Evolutionary conservation across 2,329 filamentous ascomycete species (phyloP), one percentile per base, ranked within the genome.

Genomic region (Trichothecium sympodiale): DNA sequence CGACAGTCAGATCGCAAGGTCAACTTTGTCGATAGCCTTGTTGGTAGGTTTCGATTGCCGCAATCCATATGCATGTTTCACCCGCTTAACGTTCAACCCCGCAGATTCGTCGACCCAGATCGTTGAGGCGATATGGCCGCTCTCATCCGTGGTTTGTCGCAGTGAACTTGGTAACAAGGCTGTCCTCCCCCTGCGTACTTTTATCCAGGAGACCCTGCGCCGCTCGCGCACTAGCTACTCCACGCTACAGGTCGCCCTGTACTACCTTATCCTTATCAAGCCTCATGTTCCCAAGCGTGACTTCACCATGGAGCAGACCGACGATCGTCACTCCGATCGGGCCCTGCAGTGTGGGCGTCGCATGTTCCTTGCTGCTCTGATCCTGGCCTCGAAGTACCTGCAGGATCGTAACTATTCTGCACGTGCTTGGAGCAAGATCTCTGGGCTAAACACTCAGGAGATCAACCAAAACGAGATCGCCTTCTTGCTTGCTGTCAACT

Each of bases 381-480:
- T 98, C 46, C 70, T 98, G 38, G 91, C 91, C 2, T 96, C 91
- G 26, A 98, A 98, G 65, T 98, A 96, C 56, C 68, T 98, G 32
- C 91, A 98, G 60, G 91, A 98, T 56, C 81, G 89, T 47, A 98
- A 96, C 62, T 98, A 94, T 61, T 96, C 91, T 12, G 87, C 91
- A 33, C 80, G 89, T 38, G 91, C 91, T 29, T 98, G 91, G 91
- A 96, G 89, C 60, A 96, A 94, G 68, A 98, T 98, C 48, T 96
- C 91, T 14, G 91, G 91, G n/a, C 69, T 98, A 38, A 86, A 84
- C 55, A 88, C 87, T 4, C 68, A 75, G 38, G 91, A 98, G 62
- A 96, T 98, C 60, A 96, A 96, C 61, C 82, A 87, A 53, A 96
- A 96, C 57, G 91, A 98, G 63, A 81, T 93, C 57, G 79, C 84